Percentiles rank a stretch among this genome's conserved stretches.
phyloP scores from a whole-genome alignment of 106 monocot genomes.

The Dendrobium nobile region DNA sequence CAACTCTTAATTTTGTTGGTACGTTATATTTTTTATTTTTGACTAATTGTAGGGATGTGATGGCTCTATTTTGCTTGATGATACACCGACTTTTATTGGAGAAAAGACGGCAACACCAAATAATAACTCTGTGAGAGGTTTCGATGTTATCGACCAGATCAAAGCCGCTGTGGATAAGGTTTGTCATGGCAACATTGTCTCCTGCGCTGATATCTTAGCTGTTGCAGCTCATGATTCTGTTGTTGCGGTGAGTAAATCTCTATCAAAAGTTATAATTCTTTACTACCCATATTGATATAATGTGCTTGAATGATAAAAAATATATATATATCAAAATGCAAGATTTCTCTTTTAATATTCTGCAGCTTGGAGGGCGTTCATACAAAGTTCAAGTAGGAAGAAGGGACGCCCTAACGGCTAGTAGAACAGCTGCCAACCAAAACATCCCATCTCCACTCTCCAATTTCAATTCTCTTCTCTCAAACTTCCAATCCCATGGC shows the following conservation, averaged over 20 bases:
- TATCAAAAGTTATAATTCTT: too few relatives aligned
- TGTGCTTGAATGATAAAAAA: too few relatives aligned
- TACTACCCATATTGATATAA: too few relatives aligned
- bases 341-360: too few relatives aligned
- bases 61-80: constrained; percentile 26
- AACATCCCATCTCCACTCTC: constrained; percentile 11
- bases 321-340: too few relatives aligned
- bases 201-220: constrained; percentile 57
- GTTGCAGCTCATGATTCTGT: constrained; percentile 49
- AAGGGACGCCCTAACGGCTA: constrained; percentile 25
- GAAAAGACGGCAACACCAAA: constrained; percentile 28
- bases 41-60: constrained; percentile 28
- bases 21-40: neutral
- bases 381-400: constrained; percentile 21
- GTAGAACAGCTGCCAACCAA: constrained; percentile 2
- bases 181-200: constrained; percentile 26
- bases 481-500: constrained; percentile 21
- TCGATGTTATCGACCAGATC: constrained; percentile 43
- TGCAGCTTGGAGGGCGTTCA: constrained; percentile 28
- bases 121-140: constrained; percentile 42
- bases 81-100: constrained; percentile 16
- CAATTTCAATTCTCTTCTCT: constrained; percentile 1
- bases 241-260: constrained; percentile 12
- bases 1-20: too few relatives aligned
- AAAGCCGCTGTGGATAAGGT: constrained; percentile 23